Percentiles rank a stretch among this genome's conserved stretches.
Conservation (phyloP, 495 filamentous ascomycete genomes). For the Lasiosphaeria ovina region DNA sequence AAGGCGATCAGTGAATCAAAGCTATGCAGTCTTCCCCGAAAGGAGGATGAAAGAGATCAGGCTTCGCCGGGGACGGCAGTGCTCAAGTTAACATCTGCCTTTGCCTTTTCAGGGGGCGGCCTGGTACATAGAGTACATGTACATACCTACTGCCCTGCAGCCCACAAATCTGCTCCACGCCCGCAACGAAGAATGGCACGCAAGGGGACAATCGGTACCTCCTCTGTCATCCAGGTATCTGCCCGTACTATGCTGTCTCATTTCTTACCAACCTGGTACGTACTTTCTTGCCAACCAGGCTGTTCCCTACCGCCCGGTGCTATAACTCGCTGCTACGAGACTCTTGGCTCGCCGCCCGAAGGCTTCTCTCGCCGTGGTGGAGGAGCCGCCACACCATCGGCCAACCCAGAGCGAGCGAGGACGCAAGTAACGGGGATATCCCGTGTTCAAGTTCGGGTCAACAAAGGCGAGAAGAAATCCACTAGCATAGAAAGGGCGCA, state of each 20-base stretch:
- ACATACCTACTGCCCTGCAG: too few relatives aligned
- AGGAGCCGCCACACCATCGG: conserved; percentile 16
- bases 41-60: too few relatives aligned
- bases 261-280: neutral
- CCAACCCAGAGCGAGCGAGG: neutral
- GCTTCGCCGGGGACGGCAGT: too few relatives aligned
- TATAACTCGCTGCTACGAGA: conserved; percentile 5
- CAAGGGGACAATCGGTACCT: conserved; percentile 19
- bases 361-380: conserved; percentile 15
- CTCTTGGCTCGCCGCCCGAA: conserved; percentile 2
- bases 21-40: too few relatives aligned
- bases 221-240: conserved; percentile 20
- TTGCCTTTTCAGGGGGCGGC: too few relatives aligned
- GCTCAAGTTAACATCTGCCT: too few relatives aligned
- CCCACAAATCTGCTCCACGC: neutral
- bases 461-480: conserved; percentile 15
- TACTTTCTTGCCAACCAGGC: too few relatives aligned
- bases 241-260: conserved; percentile 23
- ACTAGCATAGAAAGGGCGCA: conserved; percentile 1
- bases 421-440: conserved; percentile 17
- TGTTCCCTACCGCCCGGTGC: neutral
- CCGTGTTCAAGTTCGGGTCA: conserved; percentile 8
- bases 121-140: too few relatives aligned
- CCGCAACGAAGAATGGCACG: neutral
- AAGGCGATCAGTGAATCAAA: neutral